Percentiles rank a stretch among this genome's conserved stretches.
Evolutionary conservation across 768 basidiomycete genomes (phyloP).

Genomic region (Calocybe indica): DNA sequence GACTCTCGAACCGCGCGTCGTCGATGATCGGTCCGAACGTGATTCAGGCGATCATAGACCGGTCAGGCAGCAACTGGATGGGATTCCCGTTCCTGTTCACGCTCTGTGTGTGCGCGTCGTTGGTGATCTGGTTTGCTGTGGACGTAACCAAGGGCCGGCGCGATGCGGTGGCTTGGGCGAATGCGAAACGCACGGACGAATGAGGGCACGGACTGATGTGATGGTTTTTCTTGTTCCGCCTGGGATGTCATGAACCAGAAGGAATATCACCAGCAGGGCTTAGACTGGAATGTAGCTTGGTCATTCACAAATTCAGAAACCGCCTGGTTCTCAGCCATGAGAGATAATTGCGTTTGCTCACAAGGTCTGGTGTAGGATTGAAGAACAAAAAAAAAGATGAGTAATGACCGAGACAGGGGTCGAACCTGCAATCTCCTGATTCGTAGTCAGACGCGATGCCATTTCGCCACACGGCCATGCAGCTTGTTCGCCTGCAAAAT

Average conservation of each 20-base stretch:
- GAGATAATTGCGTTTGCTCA: background rate
- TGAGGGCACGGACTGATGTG: too few relatives aligned
- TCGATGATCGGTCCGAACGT: constrained; percentile 86
- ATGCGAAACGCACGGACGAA: constrained; percentile 9
- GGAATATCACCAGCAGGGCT: too few relatives aligned
- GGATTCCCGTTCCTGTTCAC: constrained; percentile 84
- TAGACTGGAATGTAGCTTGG: too few relatives aligned
- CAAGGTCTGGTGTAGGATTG: too few relatives aligned
- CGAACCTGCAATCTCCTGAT: constrained; percentile 95
- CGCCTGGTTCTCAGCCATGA: background rate
- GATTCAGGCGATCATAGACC: constrained; percentile 76
- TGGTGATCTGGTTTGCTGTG: constrained; percentile 75
- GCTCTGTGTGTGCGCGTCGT: constrained; percentile 55
- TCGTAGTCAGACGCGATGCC: constrained; percentile 94
- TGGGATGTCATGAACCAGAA: too few relatives aligned
- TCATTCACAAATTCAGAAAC: background rate
- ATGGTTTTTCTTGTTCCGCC: too few relatives aligned
- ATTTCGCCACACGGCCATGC: constrained; percentile 57
- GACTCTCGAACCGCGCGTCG: constrained; percentile 79
- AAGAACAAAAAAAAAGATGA: too few relatives aligned
- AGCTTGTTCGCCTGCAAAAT: too few relatives aligned
- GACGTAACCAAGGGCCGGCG: constrained; percentile 57
- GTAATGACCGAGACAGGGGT: constrained; percentile 45
- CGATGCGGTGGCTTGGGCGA: constrained; percentile 58
- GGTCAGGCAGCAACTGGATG: constrained; percentile 68